Base-by-base conservation (phyloP, 495 filamentous ascomycete species). In the Aspergillus diversus region DNA sequence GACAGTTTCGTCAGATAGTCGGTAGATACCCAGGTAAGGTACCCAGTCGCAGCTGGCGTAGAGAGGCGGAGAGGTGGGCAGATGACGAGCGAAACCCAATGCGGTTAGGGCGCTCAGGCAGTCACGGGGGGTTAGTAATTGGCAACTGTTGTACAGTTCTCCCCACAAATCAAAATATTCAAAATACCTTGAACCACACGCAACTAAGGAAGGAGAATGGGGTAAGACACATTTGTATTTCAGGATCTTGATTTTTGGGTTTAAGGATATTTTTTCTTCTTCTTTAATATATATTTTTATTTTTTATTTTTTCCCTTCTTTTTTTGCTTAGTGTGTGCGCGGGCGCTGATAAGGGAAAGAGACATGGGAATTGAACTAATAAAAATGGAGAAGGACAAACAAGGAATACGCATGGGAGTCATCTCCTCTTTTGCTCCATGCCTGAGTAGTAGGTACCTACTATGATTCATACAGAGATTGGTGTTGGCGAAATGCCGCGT, bases 111-210 rank as follows among this genome's bases (percentile, higher is more conserved):
- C 39, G 39, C 55, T 59, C 31, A 37, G 31, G 33, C 57, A 63
- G 71, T 78, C 76, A 78, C 74, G 73, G 73, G 73, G 68, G 59
- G 35, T 51, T 49, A 33, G 57, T 48, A 46, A n/a, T 65, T 27
- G 21, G 21, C 21, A 27, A 27, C 21, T 33, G 39, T 32, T 53
- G 60, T 31, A 48, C 21, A 46, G 16, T 8, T 16, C 46, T 49
- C 15, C 7, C 47, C 47, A 50, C 47, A 50, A 27, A 50, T 50
- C 47, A 50, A 50, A 27, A 43, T 43, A 43, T 13, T 27, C 21
- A 27, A 27, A 27, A 27, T 27, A 27, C 21, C 21, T 27, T 27
- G 21, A 27, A 27, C 21, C 21, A 27, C 21, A 27, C 21, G 21
- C 21, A 27, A 27, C 21, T 27, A 27, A 27, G 21, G 21, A 27